Conservation (phyloP, 208 protist genomes). For the Acanthamoeba triangularis region DNA sequence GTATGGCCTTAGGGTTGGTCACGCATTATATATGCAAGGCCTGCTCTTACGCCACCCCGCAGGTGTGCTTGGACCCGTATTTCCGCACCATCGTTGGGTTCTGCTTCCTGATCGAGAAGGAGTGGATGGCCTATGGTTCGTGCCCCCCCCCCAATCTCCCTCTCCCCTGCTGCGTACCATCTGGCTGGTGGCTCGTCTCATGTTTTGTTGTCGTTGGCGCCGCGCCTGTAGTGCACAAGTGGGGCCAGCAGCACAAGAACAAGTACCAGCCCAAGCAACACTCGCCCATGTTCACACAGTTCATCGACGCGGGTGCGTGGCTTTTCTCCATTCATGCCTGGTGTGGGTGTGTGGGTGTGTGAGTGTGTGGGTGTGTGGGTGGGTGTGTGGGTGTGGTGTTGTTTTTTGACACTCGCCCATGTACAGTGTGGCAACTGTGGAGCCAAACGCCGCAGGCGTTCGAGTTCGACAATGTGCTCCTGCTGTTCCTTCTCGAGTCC, state of each 20-base stretch:
- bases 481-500: slow-evolving; percentile 52
- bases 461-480: slow-evolving; percentile 30
- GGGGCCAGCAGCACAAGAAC: slow-evolving; percentile 61
- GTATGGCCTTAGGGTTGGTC: neutral
- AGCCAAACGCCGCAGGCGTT: neutral
- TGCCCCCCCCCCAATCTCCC: too few relatives aligned
- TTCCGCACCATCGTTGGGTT: slow-evolving; percentile 95
- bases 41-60: too few relatives aligned
- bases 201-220: neutral
- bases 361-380: too few relatives aligned
- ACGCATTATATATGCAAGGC: neutral
- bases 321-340: neutral
- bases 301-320: slow-evolving; percentile 41
- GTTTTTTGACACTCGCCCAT: too few relatives aligned
- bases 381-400: too few relatives aligned
- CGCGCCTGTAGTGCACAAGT: slow-evolving; percentile 28
- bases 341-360: neutral
- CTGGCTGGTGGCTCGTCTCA: too few relatives aligned
- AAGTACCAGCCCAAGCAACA: slow-evolving; percentile 57
- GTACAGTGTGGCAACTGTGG: slow-evolving; percentile 70
- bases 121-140: slow-evolving; percentile 93
- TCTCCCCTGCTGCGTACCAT: neutral
- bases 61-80: slow-evolving; percentile 92
- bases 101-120: slow-evolving; percentile 94
- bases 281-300: slow-evolving; percentile 68